These are phyloP conservation scores for Podospora pseudocomata DNA, from an alignment of 495 filamentous ascomycete species.

Conservation along the genomic window DNA sequence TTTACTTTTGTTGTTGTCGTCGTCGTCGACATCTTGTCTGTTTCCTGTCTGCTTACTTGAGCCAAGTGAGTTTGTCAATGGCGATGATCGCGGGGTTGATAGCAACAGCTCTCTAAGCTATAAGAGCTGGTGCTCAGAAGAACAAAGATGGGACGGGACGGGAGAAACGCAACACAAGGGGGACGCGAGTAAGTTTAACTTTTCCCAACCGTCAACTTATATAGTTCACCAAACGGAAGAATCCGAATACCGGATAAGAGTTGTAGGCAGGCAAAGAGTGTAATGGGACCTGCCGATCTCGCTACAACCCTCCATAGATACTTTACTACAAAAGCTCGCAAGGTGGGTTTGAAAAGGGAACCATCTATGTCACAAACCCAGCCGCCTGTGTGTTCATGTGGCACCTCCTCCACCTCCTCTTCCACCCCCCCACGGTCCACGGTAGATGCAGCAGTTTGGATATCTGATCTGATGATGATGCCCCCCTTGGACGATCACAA, in stretches of 20 bases:
- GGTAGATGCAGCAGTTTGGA: not conserved
- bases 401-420: too few species aligned
- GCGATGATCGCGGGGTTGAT: not conserved
- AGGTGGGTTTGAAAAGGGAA: not conserved
- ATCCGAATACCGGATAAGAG: not conserved
- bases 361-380: not conserved
- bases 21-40: not conserved
- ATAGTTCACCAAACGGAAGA: not conserved
- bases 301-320: not conserved
- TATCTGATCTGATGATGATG: not conserved
- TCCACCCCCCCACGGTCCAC: not conserved
- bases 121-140: not conserved
- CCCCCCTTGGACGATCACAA: not conserved
- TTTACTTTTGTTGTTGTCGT: conserved; percentile 9
- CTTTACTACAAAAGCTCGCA: not conserved
- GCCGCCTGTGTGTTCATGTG: too few species aligned
- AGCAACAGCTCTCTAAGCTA: not conserved
- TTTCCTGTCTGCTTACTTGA: not conserved
- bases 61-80: not conserved
- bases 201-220: not conserved
- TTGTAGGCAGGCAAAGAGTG: not conserved
- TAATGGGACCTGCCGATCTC: conserved; percentile 1
- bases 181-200: not conserved
- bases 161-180: not conserved
- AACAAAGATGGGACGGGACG: not conserved